Evolutionary conservation across 2,329 filamentous ascomycete genomes (phyloP).

Genomic region (Paraphaeosphaeria minitans): DNA sequence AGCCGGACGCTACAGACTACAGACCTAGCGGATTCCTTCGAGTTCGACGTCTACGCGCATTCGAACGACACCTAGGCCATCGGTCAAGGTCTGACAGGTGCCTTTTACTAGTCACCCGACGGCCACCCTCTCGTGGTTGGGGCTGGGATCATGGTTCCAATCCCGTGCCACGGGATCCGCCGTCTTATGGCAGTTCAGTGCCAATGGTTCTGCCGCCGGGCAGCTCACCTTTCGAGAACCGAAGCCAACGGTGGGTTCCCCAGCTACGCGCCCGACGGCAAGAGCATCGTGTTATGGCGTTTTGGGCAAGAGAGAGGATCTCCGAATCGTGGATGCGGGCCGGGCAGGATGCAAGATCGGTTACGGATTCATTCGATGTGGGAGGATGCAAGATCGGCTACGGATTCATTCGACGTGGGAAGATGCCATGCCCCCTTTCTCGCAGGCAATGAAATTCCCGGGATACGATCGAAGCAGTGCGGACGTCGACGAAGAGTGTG

Average conservation of each 20-base stretch:
- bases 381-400: conserved; percentile 15
- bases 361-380: no score
- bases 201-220: conserved; percentile 33
- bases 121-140: conserved; percentile 45
- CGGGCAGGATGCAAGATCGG: no score
- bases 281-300: conserved; percentile 47
- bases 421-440: conserved; percentile 25
- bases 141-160: conserved; percentile 50
- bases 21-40: conserved; percentile 34
- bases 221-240: conserved; percentile 39
- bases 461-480: neutral
- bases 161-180: conserved; percentile 32
- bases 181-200: conserved; percentile 27
- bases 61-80: conserved; percentile 25
- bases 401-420: conserved; percentile 28
- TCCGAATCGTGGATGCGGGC: conserved; percentile 37
- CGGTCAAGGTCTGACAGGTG: conserved; percentile 39
- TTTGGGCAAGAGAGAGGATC: conserved; percentile 39
- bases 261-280: conserved; percentile 47
- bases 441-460: conserved; percentile 20
- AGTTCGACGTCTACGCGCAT: conserved; percentile 31
- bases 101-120: conserved; percentile 50
- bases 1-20: conserved; percentile 34
- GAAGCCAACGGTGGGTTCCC: conserved; percentile 49
- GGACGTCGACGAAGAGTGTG: neutral